Base-by-base conservation (phyloP, 331 rosid species). In the Erythrophleum ivorense region DNA sequence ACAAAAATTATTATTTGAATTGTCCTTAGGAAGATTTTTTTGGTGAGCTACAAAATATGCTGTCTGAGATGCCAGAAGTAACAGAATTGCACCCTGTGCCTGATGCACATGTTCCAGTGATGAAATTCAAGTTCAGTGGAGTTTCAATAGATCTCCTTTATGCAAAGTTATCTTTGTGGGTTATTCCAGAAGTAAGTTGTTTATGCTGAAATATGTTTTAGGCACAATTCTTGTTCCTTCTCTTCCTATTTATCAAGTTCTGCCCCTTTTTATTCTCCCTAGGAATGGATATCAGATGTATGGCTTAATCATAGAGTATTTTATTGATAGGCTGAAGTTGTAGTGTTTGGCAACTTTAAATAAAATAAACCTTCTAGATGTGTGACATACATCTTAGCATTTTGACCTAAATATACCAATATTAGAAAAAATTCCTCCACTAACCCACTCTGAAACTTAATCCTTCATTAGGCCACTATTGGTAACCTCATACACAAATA, bases 81-180 rank as follows among this genome's bases (percentile, higher is more conserved):
- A 85, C 95, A 31, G 99, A 93, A 74, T 78, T 93, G 82, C 98
- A 89, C 79, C 98, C 99, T 75, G 99, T 96, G 67, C 98, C 98
- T 54, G 99, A 96, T 88, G 99, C 98, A 83, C 86, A 88, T 78
- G 99, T 96, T 68, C 99, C 99, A 40, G 88, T 96, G 67, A 78
- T 96, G 88, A 57, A 0, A 59, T 96, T 96, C 86, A 96, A 96
- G 93, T 93, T 96, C 65, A 80, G 77, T 53, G 98, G 98, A 19
- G 85, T 96, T 80, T 93, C 99, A 54, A 88, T 96, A 77, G 99
- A 96, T 88, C 97, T 93, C 84, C 92, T 96, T 9, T 96, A 96
- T 92, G 99, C 98, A 52, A 91, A 88, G 86, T 84, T 96, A 63
- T 84, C 97, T 54, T 86, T 92, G 87, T 92, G 92, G 97, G 94